Conservation (phyloP, 23 red algal species). For the Chondrus crispus region DNA sequence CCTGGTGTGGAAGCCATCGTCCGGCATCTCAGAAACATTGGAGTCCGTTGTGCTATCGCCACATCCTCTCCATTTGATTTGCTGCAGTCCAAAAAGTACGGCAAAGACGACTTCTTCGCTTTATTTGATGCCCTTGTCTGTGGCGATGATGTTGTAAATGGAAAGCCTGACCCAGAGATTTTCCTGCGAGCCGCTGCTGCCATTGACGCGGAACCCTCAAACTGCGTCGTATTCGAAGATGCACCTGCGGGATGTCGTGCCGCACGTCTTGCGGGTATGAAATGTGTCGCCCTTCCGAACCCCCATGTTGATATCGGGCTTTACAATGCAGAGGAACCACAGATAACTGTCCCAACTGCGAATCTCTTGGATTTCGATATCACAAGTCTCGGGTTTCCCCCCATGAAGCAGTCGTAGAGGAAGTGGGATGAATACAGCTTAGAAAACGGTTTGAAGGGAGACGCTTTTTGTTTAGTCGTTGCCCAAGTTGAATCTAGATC, state of each 20-base stretch:
- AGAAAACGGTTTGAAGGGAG: too few relatives aligned
- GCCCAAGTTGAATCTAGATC: too few relatives aligned
- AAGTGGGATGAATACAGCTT: too few relatives aligned
- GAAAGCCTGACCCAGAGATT: constrained; percentile 93
- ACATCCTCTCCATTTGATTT: constrained; percentile 57
- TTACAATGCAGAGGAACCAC: constrained; percentile 24
- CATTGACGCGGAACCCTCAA: constrained; percentile 39
- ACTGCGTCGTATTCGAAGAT: constrained; percentile 94
- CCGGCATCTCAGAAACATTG: constrained; percentile 21
- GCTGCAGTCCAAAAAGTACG: constrained; percentile 31
- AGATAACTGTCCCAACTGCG: constrained; percentile 23
- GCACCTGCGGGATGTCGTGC: constrained; percentile 64
- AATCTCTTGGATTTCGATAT: constrained; percentile 45
- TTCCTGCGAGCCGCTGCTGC: constrained; percentile 75
- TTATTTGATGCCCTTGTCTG: constrained; percentile 63
- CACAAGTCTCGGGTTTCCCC: constrained; percentile 23
- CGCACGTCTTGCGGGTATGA: constrained; percentile 78
- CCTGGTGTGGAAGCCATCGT: constrained; percentile 46
- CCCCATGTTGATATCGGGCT: constrained; percentile 28
- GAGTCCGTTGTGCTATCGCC: constrained; percentile 50
- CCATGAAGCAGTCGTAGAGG: too few relatives aligned
- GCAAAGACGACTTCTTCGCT: constrained; percentile 55
- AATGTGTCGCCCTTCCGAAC: constrained; percentile 75
- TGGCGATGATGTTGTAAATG: constrained; percentile 55
- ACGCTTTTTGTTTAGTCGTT: too few relatives aligned